These are phyloP conservation scores for Xerocomus potaroensis DNA, from an alignment of 768 basidiomycete genomes.

Conservation along the genomic window DNA sequence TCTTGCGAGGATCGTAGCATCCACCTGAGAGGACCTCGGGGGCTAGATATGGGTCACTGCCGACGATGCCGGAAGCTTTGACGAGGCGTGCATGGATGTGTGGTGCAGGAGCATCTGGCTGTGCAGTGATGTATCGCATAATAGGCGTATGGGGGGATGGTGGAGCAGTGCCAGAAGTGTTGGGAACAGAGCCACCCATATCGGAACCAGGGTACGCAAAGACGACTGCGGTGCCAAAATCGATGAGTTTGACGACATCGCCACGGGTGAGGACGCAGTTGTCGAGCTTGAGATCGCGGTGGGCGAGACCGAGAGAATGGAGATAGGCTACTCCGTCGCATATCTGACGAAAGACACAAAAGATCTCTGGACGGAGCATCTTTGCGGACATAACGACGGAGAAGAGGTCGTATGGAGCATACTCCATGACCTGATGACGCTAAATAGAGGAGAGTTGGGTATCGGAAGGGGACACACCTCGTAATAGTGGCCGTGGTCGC, in stretches of 20 bases:
- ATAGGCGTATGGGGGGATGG: conserved; percentile 3
- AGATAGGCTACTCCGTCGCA: conserved; percentile 98
- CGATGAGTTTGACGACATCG: conserved; percentile 97
- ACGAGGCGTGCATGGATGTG: conserved; percentile 40
- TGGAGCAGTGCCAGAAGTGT: conserved; percentile 7
- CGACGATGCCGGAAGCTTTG: conserved; percentile 85
- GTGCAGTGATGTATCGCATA: conserved; percentile 17
- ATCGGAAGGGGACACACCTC: conserved; percentile 56
- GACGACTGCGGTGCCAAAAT: conserved; percentile 99
- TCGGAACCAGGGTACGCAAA: conserved; percentile 96
- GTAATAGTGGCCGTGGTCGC: conserved; percentile 96
- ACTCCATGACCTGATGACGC: conserved; percentile 88
- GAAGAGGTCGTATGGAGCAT: conserved; percentile 97
- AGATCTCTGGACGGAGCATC: conserved; percentile 97
- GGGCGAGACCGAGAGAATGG: conserved; percentile 95
- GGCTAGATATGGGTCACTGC: conserved; percentile 96
- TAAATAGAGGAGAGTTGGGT: background rate
- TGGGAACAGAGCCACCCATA: conserved; percentile 35
- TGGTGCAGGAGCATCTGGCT: conserved; percentile 31
- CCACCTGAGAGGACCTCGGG: conserved; percentile 86
- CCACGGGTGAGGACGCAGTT: conserved; percentile 98
- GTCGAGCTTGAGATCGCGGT: conserved; percentile 98
- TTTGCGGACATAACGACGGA: conserved; percentile 99
- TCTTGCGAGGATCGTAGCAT: conserved; percentile 91
- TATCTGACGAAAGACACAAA: conserved; percentile 98